A percentile compares a stretch with the other conserved stretches of the same genome.
Conservation (phyloP, 2,329 filamentous ascomycete species). For the Calonectria pauciramosa region DNA sequence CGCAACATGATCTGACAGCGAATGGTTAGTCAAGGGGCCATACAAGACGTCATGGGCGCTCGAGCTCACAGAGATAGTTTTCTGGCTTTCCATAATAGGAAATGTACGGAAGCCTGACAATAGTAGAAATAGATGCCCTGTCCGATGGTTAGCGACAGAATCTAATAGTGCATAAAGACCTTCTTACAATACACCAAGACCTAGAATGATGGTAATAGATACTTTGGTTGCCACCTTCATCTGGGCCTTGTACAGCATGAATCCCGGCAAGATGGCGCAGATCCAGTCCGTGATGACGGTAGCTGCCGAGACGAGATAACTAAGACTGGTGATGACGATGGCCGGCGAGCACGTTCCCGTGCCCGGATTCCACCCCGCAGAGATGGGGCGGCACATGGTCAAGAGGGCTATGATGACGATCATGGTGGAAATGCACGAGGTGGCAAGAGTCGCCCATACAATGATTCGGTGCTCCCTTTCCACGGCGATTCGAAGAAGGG, state of each 20-base stretch:
- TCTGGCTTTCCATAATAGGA: not conserved
- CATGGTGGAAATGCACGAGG: conserved; percentile 31
- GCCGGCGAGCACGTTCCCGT: conserved; percentile 33
- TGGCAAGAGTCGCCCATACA: conserved; percentile 18
- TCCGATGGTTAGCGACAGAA: not conserved
- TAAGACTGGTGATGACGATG: conserved; percentile 34
- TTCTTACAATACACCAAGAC: not conserved
- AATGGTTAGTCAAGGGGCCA: not conserved
- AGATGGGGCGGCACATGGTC: conserved; percentile 43
- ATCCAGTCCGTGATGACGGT: conserved; percentile 46
- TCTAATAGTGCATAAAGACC: not conserved
- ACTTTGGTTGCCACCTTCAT: conserved; percentile 43
- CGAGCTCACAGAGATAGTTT: not conserved
- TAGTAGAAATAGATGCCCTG: not conserved
- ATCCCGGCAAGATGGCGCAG: conserved; percentile 41
- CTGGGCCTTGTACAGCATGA: conserved; percentile 45
- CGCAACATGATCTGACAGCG: not conserved
- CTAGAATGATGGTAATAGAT: conserved; percentile 28
- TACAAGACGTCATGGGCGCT: accelerated
- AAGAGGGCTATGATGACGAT: conserved; percentile 40
- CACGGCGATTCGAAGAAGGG: conserved; percentile 45
- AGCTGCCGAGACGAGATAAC: conserved; percentile 44
- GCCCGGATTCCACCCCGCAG: conserved; percentile 39
- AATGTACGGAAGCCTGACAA: not conserved
- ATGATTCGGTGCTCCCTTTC: conserved; percentile 29